Evolutionary conservation across 768 basidiomycete genomes (phyloP).

Genomic region (Dacryopinax spathularia): DNA sequence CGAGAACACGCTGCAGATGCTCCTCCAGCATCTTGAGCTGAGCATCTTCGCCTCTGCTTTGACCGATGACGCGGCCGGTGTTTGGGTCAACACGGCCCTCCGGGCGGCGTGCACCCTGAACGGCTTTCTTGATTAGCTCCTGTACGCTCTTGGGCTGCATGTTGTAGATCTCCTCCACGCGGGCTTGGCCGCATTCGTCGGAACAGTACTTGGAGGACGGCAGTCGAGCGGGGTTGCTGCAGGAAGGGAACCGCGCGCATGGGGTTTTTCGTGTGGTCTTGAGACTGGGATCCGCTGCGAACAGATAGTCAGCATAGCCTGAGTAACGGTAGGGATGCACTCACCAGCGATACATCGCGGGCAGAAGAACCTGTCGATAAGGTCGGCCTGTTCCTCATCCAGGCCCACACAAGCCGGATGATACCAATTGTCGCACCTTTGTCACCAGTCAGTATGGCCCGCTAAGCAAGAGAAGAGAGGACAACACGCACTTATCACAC

Average conservation of each 20-base stretch:
- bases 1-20: constrained; percentile 34
- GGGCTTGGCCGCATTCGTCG: constrained; percentile 59
- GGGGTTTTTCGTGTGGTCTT: constrained; percentile 21
- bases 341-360: constrained; percentile 26
- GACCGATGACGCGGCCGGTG: neutral
- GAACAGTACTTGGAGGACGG: constrained; percentile 86
- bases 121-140: neutral
- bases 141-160: neutral
- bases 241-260: constrained; percentile 33
- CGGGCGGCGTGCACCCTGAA: constrained; percentile 5
- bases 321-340: constrained; percentile 34
- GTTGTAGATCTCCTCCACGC: constrained; percentile 26
- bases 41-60: constrained; percentile 32
- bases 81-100: constrained; percentile 7
- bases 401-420: constrained; percentile 75
- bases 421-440: constrained; percentile 89
- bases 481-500: constrained; percentile 58
- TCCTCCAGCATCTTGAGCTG: constrained; percentile 28
- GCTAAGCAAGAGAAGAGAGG: neutral
- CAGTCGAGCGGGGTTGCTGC: constrained; percentile 67
- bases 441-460: neutral
- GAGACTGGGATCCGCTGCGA: constrained; percentile 6
- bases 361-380: constrained; percentile 87
- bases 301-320: constrained; percentile 42
- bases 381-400: constrained; percentile 65